Evolutionary conservation across 495 filamentous ascomycete species (phyloP), one percentile per base, ranked within the genome.

Genomic region (Viridothelium virens): DNA sequence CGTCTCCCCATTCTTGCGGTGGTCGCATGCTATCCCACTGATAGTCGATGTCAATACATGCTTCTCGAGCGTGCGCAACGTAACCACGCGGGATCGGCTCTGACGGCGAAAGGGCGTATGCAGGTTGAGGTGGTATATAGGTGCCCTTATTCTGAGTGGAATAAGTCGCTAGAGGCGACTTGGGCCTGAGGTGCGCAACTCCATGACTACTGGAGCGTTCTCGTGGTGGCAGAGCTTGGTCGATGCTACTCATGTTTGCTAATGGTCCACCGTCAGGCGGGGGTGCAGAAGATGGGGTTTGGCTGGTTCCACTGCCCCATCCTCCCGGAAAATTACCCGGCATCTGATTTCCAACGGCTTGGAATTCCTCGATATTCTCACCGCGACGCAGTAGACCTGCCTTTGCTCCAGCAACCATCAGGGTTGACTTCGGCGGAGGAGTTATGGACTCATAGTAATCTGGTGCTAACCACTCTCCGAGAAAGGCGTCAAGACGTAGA

Each of bases 391-490:
- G 79, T 4, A 96, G 76, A 69, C 95, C 91, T 4, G 88, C 88
- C 76, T 96, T 97, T 11, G 94, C 92, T 11, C 82, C 83, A 16
- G 89, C 87, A 1, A 97, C 82, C 89, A 98, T 92, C 76, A 92
- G 84, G 16, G 88, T 83, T 2, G 91, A 92, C 56, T 83, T 82
- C 2, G 94, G 95, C 14, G 94, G 94, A 2, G 91, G 91, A 10
- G 89, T 92, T 70, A 97, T 97, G 39, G 87, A 80, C 50, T 93
- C 91, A 71, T 90, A 99, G 72, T 99, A 99, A 72, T 91, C 87
- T 3, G 91, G 90, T 3, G 88, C 88, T 50, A 97, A 81, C 94
- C 94, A 99, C 79, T 99, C 94, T 16, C 95, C 95, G 2, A 97
- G 82, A 73, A 92, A 95, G 0, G 95, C 87, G 77, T 97, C 95